Base-by-base conservation (phyloP, 352 stramenopile species). In the Plasmopara halstedii region DNA sequence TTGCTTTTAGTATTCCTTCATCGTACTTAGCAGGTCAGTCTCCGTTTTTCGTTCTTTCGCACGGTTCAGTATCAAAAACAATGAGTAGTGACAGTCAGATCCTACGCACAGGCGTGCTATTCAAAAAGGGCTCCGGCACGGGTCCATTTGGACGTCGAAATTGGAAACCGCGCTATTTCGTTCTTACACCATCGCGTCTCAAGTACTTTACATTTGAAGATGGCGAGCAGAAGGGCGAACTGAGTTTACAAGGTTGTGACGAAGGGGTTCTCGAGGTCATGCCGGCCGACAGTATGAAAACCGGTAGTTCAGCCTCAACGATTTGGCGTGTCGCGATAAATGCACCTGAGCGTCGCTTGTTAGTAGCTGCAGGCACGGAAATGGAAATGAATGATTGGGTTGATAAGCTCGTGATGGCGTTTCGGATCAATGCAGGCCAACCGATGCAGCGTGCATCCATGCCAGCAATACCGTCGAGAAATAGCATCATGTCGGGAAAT, bases 341-440 rank as follows among this genome's bases (percentile, higher is more conserved):
- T 47, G 68, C 73, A 21, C 68, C 70, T 0, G 56, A 73, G 32
- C 66, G 70, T 10, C 73, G 77, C 0, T 50, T 89, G 38, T 51
- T 91, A 11, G 62, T 92, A 31, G 80, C 77, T 5, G 70, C 77
- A 0, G 63, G 68, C 9, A 86, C 80, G 13, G 77, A 92, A 46
- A 84, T 84, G 50, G 80, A 91, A 49, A 91, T 91, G 80, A 91
- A 91, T 48, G 59, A 84, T 43, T 91, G 80, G 80, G 75, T 85
- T 34, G 67, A 85, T 53, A 82, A 88, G 45, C 60, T 91, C 22
- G 64, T 82, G 23, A 33, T 81, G 44, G 72, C 72, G 15, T 84
- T 84, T 49, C 72, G 72, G 29, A 69, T 84, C 19, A 74, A 71
- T 46, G 61, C 61, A 11, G 72, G 72, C 17, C 61, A 77, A 50